phyloP scores from a whole-genome alignment of 2,329 filamentous ascomycete species.

The Stachybotrys chartarum region DNA sequence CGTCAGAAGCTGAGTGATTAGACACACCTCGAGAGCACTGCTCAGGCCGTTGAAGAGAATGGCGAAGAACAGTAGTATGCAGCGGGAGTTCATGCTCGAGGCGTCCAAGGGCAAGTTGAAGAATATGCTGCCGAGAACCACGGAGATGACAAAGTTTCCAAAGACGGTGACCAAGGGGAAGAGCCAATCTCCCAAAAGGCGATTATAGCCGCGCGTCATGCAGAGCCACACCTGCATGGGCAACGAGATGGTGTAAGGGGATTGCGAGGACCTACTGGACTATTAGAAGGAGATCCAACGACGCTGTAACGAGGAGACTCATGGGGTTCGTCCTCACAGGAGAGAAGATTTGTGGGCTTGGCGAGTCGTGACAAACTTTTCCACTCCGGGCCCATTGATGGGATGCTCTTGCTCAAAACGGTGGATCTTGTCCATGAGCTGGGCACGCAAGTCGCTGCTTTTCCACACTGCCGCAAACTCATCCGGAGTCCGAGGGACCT shows the following conservation, averaged over 20 bases:
- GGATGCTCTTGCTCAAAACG: slow-evolving; percentile 18
- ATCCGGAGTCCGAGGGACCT: slow-evolving; percentile 26
- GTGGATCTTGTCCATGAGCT: slow-evolving; percentile 20
- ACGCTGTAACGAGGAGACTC: no score
- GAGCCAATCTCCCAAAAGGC: slow-evolving; percentile 30
- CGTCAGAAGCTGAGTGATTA: no score
- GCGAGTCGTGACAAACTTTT: no score
- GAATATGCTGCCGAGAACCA: slow-evolving; percentile 48
- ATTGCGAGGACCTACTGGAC: slow-evolving; percentile 32
- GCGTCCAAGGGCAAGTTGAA: slow-evolving; percentile 36
- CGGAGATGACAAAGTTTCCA: slow-evolving; percentile 38
- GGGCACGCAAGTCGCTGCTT: no score
- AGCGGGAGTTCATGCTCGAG: slow-evolving; percentile 37
- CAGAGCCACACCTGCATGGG: slow-evolving; percentile 35
- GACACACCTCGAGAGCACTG: slow-evolving; percentile 21
- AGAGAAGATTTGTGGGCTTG: no score
- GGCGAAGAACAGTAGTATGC: slow-evolving; percentile 43
- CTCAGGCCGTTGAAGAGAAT: slow-evolving; percentile 43
- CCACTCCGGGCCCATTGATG: no score
- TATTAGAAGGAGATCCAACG: no score
- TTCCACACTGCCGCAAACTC: slow-evolving; percentile 29
- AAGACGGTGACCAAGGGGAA: slow-evolving; percentile 31
- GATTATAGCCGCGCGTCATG: slow-evolving; percentile 30
- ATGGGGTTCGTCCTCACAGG: no score
- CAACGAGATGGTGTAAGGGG: slow-evolving; percentile 40